These are phyloP conservation scores for Penicillium bialowiezense DNA, from an alignment of 495 filamentous ascomycete species.

Conservation along the genomic window DNA sequence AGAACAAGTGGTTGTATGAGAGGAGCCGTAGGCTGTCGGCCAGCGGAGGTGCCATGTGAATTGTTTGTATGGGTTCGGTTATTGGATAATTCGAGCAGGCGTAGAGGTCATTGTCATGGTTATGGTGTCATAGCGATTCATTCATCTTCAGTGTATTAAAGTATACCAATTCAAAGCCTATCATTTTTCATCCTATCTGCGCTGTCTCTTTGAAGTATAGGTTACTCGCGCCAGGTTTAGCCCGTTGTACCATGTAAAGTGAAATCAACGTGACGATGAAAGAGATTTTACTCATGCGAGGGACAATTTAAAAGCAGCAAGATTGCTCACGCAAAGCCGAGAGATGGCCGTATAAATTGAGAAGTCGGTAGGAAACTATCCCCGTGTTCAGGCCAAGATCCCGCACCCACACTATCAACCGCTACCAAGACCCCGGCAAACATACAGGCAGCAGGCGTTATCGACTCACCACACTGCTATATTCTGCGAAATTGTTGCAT, in stretches of 20 bases:
- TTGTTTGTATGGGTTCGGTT: neutral
- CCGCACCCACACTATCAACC: constrained; percentile 11
- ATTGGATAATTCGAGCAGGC: neutral
- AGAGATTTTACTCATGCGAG: no score
- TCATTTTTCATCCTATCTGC: neutral
- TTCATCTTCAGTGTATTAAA: constrained; percentile 8
- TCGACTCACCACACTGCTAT: neutral
- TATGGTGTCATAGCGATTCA: constrained; percentile 8
- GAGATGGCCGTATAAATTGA: neutral
- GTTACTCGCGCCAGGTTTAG: no score
- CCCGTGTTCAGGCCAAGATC: constrained; percentile 9
- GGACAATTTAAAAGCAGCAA: neutral
- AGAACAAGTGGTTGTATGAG: constrained; percentile 93
- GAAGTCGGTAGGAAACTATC: neutral
- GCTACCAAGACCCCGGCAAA: constrained; percentile 8
- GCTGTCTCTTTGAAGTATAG: no score
- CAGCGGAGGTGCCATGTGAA: constrained; percentile 39
- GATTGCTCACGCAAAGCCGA: no score
- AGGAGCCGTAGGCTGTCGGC: constrained; percentile 49
- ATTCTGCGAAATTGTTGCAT: constrained; percentile 21
- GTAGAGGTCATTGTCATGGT: constrained; percentile 7
- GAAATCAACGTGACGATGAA: no score
- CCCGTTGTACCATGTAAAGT: no score
- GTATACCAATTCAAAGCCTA: constrained; percentile 4
- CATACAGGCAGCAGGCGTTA: constrained; percentile 1